A percentile compares a stretch with the other conserved stretches of the same genome.
Evolutionary conservation across 345 rosid species (phyloP).

Genomic region (Theobroma cacao): DNA sequence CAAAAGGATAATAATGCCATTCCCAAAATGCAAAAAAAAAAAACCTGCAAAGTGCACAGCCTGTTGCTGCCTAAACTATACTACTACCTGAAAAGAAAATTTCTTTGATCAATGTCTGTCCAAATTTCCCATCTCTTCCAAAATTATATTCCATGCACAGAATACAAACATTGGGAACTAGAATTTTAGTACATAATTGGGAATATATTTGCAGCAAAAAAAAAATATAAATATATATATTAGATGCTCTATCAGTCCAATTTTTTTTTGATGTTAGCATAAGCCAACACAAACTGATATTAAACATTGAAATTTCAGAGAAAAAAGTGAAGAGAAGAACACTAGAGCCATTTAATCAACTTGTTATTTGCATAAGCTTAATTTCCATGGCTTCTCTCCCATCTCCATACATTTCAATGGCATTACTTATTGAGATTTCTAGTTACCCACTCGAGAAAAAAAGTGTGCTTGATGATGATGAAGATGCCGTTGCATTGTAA

Average conservation of each 20-base stretch:
- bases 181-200: not conserved
- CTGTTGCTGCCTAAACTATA: not conserved
- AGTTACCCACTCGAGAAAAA: constrained; percentile 45
- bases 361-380: constrained; percentile 2
- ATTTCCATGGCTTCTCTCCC: not conserved
- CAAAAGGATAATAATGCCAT: not conserved
- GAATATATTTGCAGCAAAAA: not conserved
- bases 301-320: not conserved
- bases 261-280: not conserved
- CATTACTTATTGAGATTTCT: not conserved
- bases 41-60: not conserved
- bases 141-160: not conserved
- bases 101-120: not conserved
- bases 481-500: constrained; percentile 47
- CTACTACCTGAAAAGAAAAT: not conserved
- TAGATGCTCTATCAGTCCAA: not conserved
- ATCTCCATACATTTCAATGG: not conserved
- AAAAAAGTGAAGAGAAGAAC: not conserved
- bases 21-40: not conserved
- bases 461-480: constrained; percentile 67
- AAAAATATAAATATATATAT: not conserved
- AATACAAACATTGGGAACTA: not conserved
- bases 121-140: not conserved
- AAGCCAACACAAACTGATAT: not conserved
- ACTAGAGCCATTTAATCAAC: not conserved